These are phyloP conservation scores for Globisporangium echinulatum DNA, from an alignment of 352 stramenopile species.

Conservation along the genomic window DNA sequence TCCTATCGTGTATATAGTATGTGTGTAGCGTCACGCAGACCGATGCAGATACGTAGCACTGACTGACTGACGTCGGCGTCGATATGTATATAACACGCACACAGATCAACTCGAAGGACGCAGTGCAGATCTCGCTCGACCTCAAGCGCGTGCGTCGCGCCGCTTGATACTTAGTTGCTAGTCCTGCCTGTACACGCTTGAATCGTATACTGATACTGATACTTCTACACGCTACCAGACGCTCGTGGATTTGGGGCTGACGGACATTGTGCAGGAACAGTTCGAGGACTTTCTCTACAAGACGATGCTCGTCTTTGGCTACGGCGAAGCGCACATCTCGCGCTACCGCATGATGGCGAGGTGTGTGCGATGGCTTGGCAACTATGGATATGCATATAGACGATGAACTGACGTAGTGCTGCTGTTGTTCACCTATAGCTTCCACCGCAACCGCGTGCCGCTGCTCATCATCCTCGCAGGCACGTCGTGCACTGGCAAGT, in stretches of 20 bases:
- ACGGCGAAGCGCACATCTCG: slow-evolving; percentile 76
- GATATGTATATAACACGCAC: too few species aligned
- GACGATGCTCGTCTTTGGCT: slow-evolving; percentile 86
- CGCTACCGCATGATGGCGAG: slow-evolving; percentile 87
- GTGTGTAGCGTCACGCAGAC: too few species aligned
- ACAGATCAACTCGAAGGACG: slow-evolving; percentile 79
- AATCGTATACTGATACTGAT: too few species aligned
- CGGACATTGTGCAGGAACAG: slow-evolving; percentile 83
- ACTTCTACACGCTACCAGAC: slow-evolving; percentile 29
- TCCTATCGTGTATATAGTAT: too few species aligned
- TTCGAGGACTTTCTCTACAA: slow-evolving; percentile 90
- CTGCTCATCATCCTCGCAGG: slow-evolving; percentile 81
- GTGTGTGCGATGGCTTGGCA: slow-evolving; percentile 12
- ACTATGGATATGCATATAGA: too few species aligned
- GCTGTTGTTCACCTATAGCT: slow-evolving; percentile 23
- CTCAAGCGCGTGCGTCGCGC: slow-evolving; percentile 61
- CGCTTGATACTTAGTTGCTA: background rate
- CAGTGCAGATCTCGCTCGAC: slow-evolving; percentile 84
- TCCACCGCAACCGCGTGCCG: slow-evolving; percentile 78
- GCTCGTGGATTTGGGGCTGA: slow-evolving; percentile 78
- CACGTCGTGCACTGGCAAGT: slow-evolving; percentile 82
- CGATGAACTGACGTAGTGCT: background rate
- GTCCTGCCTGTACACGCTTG: too few species aligned
- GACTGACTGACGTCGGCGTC: background rate
- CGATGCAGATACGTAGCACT: too few species aligned